Base-by-base conservation (phyloP, 257 asterid genomes). In the Voacanga thouarsii region DNA sequence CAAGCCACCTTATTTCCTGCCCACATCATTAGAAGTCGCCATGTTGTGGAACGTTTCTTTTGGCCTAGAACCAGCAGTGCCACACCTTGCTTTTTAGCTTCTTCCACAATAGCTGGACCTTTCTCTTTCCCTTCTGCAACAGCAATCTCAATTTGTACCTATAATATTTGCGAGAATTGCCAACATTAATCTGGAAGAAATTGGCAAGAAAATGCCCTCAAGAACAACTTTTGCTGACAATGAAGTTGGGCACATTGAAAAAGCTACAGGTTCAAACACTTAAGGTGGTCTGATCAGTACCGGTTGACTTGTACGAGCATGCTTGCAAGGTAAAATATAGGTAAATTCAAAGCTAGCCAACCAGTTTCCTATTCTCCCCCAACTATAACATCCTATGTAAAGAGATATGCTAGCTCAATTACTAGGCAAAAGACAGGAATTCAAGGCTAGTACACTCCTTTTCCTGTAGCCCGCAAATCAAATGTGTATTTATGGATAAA, bases 21-120 rank as follows among this genome's bases (percentile, higher is more conserved):
- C 98, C 98, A 93, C 93, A 85, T 84, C 90, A 86, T 67, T 77
- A 93, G 72, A 2, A 93, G 84, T 80, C 96, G 86, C 98, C 98
- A 93, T 55, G 98, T 85, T 67, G 85, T 80, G 5, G 82, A 84
- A 45, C 85, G 86, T 76, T 91, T 93, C 88, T 91, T 93, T 79
- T 93, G 96, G 59, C 96, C 98, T 1, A 93, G 79, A 68, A 93
- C 87, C 67, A 93, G 86, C 44, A 91, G 72, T 64, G 89, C 80
- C 82, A 49, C 91, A 70, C 79, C 94, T 21, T 74, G 84, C 72
- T 45, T 82, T 83, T 78, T 89, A 0, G 96, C 94, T 47, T 86
- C 96, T 82, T 87, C 90, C 76, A 91, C 85, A 68, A 91, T 87
- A 1, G 87, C 78, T 16, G 90, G 85, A 39, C 98, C 98, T 77